Evolutionary conservation across 768 basidiomycete species (phyloP).

Genomic region (Cyclocybe cylindracea): DNA sequence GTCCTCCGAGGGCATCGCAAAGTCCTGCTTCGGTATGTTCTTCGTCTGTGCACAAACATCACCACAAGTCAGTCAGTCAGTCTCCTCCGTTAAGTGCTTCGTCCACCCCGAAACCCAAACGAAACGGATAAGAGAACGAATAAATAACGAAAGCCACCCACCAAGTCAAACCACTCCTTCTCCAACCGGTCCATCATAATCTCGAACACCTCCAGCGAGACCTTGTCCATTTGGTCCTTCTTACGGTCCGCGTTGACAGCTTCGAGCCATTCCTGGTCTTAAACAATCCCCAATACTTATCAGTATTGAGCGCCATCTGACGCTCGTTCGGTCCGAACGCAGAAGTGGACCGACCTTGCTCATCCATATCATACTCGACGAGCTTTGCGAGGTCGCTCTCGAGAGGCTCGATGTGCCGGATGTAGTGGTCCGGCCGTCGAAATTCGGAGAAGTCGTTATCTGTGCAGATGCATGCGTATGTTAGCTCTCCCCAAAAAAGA

Average conservation of each 20-base stretch:
- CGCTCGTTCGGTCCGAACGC: neutral
- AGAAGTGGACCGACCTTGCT: conserved; percentile 69
- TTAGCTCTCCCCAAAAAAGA: neutral
- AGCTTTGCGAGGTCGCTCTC: conserved; percentile 90
- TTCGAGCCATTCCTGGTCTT: conserved; percentile 96
- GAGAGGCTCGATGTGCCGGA: conserved; percentile 90
- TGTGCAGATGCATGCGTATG: conserved; percentile 11
- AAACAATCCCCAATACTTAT: neutral
- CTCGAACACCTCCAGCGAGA: conserved; percentile 89
- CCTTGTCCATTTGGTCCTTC: conserved; percentile 67
- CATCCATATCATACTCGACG: conserved; percentile 99
- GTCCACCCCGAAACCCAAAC: neutral
- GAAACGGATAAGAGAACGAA: neutral
- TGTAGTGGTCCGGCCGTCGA: conserved; percentile 79
- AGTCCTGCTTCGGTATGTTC: conserved; percentile 86
- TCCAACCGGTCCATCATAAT: conserved; percentile 97
- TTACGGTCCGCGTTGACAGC: conserved; percentile 78
- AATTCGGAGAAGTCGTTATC: conserved; percentile 71
- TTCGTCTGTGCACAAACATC: conserved; percentile 63
- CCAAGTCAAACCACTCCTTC: conserved; percentile 99
- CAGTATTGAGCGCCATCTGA: neutral
- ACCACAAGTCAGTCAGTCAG: neutral
- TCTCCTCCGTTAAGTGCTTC: no score
- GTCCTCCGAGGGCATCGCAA: conserved; percentile 90
- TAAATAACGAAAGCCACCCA: conserved; percentile 33